These are phyloP conservation scores for Colletotrichum acutatum DNA, from an alignment of 2,329 filamentous ascomycete species.

Conservation along the genomic window DNA sequence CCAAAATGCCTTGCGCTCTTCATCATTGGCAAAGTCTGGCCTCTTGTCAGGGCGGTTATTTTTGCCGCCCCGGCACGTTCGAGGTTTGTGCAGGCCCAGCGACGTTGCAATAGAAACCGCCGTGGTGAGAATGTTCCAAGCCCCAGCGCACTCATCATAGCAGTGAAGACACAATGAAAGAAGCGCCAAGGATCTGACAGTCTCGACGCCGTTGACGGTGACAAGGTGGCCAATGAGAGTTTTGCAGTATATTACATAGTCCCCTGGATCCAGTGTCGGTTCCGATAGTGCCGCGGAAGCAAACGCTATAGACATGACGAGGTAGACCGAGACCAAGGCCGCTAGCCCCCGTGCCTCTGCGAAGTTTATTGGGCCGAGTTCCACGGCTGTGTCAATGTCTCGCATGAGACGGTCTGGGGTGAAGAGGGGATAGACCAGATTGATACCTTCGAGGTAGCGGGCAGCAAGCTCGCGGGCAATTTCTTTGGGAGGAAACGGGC, in stretches of 20 bases:
- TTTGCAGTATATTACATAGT: conserved; percentile 37
- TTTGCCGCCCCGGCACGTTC: not conserved
- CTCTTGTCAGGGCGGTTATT: not conserved
- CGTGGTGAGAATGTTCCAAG: conserved; percentile 40
- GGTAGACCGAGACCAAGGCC: conserved; percentile 4
- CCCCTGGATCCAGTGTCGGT: not conserved
- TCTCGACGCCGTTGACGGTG: conserved; percentile 32
- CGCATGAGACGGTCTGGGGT: conserved; percentile 5
- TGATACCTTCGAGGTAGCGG: conserved; percentile 18
- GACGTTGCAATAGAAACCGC: conserved; percentile 40
- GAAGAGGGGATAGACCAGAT: conserved; percentile 19
- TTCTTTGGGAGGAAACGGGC: not conserved
- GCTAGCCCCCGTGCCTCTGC: conserved; percentile 11
- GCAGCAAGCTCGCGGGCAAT: conserved; percentile 9
- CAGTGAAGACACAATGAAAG: conserved; percentile 35
- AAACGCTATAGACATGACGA: conserved; percentile 20
- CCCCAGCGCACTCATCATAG: conserved; percentile 38
- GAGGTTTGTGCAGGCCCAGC: conserved; percentile 39
- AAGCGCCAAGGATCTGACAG: conserved; percentile 38
- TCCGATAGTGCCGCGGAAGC: conserved; percentile 2
- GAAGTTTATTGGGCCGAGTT: not conserved
- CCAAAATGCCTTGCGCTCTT: conserved; percentile 20
- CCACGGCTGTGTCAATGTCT: conserved; percentile 17
- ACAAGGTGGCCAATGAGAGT: conserved; percentile 37
- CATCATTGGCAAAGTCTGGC: not conserved